Percentiles rank a stretch among this genome's conserved stretches.
These are phyloP conservation scores for Ophiosphaerella herpotricha DNA, from an alignment of 2,329 filamentous ascomycete species.

Conservation along the genomic window DNA sequence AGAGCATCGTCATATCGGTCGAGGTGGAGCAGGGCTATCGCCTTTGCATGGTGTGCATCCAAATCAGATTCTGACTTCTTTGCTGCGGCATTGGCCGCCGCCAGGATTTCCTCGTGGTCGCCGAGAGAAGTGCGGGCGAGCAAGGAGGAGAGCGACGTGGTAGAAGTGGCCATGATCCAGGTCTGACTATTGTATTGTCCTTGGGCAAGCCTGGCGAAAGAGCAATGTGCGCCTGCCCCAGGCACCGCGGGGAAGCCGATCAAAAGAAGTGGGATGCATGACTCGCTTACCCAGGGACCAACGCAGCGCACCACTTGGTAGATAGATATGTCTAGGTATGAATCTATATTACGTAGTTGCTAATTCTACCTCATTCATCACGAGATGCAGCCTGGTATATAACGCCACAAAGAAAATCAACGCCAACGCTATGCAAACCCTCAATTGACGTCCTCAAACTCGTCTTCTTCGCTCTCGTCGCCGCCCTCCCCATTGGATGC, in stretches of 20 bases:
- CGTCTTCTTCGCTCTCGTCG: conserved; percentile 53
- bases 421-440: conserved; percentile 37
- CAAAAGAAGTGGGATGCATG: conserved; percentile 26
- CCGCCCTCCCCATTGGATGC: conserved; percentile 50
- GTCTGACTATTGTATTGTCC: conserved; percentile 24
- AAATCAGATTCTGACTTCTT: conserved; percentile 63
- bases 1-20: conserved; percentile 81
- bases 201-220: conserved; percentile 17
- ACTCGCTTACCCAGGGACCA: background rate
- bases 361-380: background rate
- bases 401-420: conserved; percentile 17
- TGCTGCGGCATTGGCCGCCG: conserved; percentile 62
- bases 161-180: conserved; percentile 46
- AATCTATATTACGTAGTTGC: too few species aligned
- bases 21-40: conserved; percentile 77
- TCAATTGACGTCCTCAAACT: conserved; percentile 52
- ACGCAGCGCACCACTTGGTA: too few species aligned
- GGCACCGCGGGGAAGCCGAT: background rate
- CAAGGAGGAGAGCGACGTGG: conserved; percentile 58
- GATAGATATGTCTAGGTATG: too few species aligned
- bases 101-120: conserved; percentile 77
- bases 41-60: conserved; percentile 69
- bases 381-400: conserved; percentile 3
- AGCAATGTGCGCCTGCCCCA: background rate
- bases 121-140: conserved; percentile 63